phyloP scores from a whole-genome alignment of 169 alveolate species.

The Plasmodium ovale region DNA sequence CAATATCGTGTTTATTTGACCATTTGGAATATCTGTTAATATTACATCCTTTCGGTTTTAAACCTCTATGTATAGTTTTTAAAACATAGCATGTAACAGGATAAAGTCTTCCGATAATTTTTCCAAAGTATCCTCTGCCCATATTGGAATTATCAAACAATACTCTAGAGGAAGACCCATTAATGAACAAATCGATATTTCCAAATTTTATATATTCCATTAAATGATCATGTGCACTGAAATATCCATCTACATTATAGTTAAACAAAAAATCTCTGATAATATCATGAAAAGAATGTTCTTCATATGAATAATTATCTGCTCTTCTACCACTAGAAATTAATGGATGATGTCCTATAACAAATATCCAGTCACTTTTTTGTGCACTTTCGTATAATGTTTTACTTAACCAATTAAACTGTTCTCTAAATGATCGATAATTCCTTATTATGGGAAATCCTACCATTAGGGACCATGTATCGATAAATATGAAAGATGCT shows the following conservation, averaged over 20 bases:
- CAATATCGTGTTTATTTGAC: conserved; percentile 57
- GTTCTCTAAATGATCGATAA: conserved; percentile 66
- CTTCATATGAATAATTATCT: conserved; percentile 66
- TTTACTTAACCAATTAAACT: conserved; percentile 68
- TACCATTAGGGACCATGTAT: conserved; percentile 73
- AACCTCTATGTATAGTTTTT: conserved; percentile 37
- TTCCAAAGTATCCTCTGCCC: conserved; percentile 73
- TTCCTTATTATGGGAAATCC: conserved; percentile 74
- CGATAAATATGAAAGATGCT: conserved; percentile 71
- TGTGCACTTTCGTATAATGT: conserved; percentile 70
- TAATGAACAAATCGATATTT: conserved; percentile 32
- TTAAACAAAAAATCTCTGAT: conserved; percentile 52
- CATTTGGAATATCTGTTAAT: conserved; percentile 61
- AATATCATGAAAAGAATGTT: conserved; percentile 57
- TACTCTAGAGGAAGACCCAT: conserved; percentile 75
- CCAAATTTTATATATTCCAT: conserved; percentile 71
- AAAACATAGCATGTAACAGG: conserved; percentile 61
- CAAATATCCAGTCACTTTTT: conserved; percentile 75
- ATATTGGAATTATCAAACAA: conserved; percentile 64
- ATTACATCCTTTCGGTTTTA: conserved; percentile 62
- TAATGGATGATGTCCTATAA: conserved; percentile 73
- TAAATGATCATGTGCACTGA: conserved; percentile 75
- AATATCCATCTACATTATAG: conserved; percentile 72
- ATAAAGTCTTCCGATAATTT: conserved; percentile 31
- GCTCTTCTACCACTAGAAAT: conserved; percentile 75